Evolutionary conservation across 352 stramenopile species (phyloP).

Genomic region (Globisporangium alternatum): DNA sequence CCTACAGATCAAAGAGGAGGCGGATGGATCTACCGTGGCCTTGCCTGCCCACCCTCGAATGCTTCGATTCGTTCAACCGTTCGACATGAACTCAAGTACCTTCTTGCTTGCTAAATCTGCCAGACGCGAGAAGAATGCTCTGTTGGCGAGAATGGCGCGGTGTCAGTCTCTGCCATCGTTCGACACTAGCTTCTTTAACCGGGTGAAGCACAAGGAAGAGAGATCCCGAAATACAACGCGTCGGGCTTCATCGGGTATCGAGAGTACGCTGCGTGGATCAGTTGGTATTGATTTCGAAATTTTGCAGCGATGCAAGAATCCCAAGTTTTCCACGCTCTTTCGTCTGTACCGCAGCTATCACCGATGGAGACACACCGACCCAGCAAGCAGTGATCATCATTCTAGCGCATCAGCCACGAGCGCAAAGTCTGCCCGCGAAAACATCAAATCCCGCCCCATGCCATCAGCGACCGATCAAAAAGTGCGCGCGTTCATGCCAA

Average conservation of each 20-base stretch:
- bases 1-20: background rate
- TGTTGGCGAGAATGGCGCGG: constrained; percentile 27
- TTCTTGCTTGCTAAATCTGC: background rate
- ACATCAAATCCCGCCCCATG: background rate
- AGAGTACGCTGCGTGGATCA: constrained; percentile 23
- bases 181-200: constrained; percentile 35
- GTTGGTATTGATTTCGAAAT: constrained; percentile 56
- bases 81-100: background rate
- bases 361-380: constrained; percentile 23
- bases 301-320: constrained; percentile 44
- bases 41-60: background rate
- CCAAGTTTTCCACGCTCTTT: constrained; percentile 43
- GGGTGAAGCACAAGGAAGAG: constrained; percentile 26
- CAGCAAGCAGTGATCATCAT: background rate
- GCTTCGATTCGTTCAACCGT: constrained; percentile 2
- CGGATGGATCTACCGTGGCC: background rate
- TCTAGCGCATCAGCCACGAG: background rate
- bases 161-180: constrained; percentile 53
- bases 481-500: background rate
- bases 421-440: background rate
- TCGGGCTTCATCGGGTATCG: constrained; percentile 19
- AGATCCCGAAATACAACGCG: background rate
- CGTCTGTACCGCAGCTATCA: constrained; percentile 40
- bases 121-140: background rate
- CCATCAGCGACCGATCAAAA: background rate